Evolutionary conservation across 768 basidiomycete genomes (phyloP).

Genomic region (Erythrobasidium yunnanense): DNA sequence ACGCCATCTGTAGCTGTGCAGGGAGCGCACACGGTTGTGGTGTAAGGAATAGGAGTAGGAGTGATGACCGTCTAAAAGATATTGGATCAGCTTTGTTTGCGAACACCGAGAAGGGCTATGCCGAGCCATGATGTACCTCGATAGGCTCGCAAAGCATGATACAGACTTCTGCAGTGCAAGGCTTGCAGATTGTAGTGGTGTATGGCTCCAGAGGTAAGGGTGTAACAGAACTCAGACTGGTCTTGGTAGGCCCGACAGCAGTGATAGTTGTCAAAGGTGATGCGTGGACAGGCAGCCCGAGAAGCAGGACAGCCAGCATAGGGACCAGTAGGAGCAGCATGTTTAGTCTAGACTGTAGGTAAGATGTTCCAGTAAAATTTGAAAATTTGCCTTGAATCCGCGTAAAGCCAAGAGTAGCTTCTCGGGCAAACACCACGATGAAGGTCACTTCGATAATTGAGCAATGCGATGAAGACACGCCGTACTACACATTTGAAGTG

Average conservation of each 20-base stretch:
- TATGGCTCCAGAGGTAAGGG: neutral
- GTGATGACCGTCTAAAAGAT: neutral
- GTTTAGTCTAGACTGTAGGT: no score
- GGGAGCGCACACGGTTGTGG: neutral
- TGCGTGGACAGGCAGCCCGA: no score
- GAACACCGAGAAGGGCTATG: neutral
- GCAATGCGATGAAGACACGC: constrained; percentile 45
- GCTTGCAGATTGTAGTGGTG: neutral
- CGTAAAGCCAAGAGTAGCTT: no score
- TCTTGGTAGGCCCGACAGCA: no score
- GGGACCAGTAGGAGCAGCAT: no score
- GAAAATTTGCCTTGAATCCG: no score
- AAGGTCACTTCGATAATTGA: constrained; percentile 63
- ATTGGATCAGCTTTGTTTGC: neutral
- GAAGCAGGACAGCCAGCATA: no score
- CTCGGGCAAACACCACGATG: constrained; percentile 49
- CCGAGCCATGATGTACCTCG: neutral
- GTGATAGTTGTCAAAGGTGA: no score
- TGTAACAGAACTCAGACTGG: no score
- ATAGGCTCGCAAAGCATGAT: neutral
- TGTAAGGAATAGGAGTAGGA: neutral
- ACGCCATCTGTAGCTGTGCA: neutral
- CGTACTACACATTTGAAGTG: constrained; percentile 80
- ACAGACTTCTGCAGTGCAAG: neutral
- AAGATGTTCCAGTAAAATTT: no score